Evolutionary conservation across 805 yeast species (phyloP).

Genomic region (Myxozyma mucilagina): DNA sequence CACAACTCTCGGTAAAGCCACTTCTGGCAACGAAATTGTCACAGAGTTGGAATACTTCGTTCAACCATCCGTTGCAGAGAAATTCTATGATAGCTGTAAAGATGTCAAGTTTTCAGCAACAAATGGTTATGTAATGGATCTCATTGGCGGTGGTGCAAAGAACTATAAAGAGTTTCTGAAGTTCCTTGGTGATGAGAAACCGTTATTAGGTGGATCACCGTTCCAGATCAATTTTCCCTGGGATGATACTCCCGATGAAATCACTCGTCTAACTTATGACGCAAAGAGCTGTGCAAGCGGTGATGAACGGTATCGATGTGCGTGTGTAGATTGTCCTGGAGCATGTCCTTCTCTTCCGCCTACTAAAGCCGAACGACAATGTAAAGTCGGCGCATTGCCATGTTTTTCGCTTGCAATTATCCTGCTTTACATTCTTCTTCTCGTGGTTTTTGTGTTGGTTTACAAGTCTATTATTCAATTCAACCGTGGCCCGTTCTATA

Average conservation of each 20-base stretch:
- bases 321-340: conserved; percentile 84
- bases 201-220: conserved; percentile 91
- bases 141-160: conserved; percentile 95
- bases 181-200: conserved; percentile 93
- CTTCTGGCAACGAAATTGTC: conserved; percentile 59
- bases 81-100: conserved; percentile 80
- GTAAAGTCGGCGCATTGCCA: conserved; percentile 63
- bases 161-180: conserved; percentile 71
- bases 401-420: conserved; percentile 71
- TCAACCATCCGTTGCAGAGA: conserved; percentile 58
- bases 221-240: conserved; percentile 82
- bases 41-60: conserved; percentile 68
- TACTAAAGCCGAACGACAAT: conserved; percentile 41
- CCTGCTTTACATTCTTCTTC: conserved; percentile 47
- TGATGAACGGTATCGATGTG: conserved; percentile 62
- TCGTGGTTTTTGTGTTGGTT: conserved; percentile 34
- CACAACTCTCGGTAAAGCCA: conserved; percentile 47
- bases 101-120: conserved; percentile 90
- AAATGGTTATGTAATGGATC: conserved; percentile 94
- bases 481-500: conserved; percentile 17
- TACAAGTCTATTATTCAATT: conserved; percentile 21
- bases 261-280: conserved; percentile 11
- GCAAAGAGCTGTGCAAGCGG: conserved; percentile 58
- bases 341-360: conserved; percentile 71
- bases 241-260: conserved; percentile 37